Conservation (phyloP, 352 stramenopile species). For the Plasmopara halstedii region DNA sequence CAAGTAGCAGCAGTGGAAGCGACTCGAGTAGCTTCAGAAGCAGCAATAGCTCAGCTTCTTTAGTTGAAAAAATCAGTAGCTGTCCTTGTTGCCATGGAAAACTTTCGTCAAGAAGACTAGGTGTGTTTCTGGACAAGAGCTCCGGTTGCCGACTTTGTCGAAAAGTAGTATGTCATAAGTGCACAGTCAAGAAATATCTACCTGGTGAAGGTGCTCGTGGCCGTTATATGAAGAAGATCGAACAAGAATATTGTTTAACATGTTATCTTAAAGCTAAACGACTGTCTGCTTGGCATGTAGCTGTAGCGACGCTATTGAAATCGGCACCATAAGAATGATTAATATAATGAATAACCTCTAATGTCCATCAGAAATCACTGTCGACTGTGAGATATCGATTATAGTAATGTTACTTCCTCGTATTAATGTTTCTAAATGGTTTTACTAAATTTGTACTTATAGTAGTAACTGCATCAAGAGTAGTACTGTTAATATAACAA, state of each 20-base stretch:
- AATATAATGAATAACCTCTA: too few species aligned
- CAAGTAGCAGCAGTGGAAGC: constrained; percentile 9
- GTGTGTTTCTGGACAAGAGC: constrained; percentile 14
- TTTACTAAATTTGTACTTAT: too few species aligned
- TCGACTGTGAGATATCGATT: too few species aligned
- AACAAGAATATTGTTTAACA: constrained; percentile 26
- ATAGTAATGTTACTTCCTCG: too few species aligned
- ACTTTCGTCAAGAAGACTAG: constrained; percentile 11
- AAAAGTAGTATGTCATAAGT: constrained; percentile 28
- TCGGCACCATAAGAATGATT: not conserved
- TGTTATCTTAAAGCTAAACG: constrained; percentile 25
- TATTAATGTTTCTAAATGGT: too few species aligned
- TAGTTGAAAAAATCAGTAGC: not conserved
- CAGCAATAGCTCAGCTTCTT: constrained; percentile 5
- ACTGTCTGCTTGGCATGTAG: constrained; percentile 17
- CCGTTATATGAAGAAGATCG: constrained; percentile 18
- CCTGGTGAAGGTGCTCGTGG: constrained; percentile 20
- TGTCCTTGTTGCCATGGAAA: constrained; percentile 29
- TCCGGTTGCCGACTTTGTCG: constrained; percentile 15
- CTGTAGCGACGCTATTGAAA: constrained; percentile 15
- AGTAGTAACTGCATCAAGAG: too few species aligned
- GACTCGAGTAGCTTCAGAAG: constrained; percentile 10
- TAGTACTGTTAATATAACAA: too few species aligned
- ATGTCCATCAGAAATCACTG: too few species aligned
- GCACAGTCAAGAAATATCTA: constrained; percentile 30